Evolutionary conservation across 2,329 filamentous ascomycete species (phyloP).

Genomic region (Talaromyces piceae): DNA sequence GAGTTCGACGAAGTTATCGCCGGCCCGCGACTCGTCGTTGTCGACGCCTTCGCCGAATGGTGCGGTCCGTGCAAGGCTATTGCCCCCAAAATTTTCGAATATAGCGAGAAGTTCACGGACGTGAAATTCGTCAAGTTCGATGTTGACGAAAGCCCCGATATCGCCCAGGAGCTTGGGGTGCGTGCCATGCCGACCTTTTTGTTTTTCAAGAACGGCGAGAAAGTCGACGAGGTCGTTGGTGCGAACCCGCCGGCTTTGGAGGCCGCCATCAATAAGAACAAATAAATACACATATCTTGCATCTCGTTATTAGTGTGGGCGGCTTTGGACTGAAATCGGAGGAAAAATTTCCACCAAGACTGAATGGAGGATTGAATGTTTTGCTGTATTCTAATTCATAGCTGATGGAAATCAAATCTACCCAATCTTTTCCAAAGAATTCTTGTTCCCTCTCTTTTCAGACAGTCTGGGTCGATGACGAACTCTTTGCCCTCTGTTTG

Average conservation of each 20-base stretch:
- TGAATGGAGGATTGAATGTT: too few relatives aligned
- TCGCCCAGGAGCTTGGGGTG: constrained; percentile 70
- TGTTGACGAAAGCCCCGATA: constrained; percentile 70
- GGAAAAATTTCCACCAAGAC: too few relatives aligned
- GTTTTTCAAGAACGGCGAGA: constrained; percentile 72
- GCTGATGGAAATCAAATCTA: too few relatives aligned
- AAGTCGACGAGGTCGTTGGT: constrained; percentile 66
- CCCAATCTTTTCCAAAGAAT: too few relatives aligned
- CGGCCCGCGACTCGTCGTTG: constrained; percentile 52
- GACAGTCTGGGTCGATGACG: neutral
- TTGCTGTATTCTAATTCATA: too few relatives aligned
- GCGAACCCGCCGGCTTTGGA: constrained; percentile 67
- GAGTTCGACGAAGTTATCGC: constrained; percentile 50
- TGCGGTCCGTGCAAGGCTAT: constrained; percentile 94
- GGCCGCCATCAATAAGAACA: constrained; percentile 25
- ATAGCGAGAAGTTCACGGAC: constrained; percentile 48
- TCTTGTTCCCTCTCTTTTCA: neutral
- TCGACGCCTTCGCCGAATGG: constrained; percentile 87
- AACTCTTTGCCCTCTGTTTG: constrained; percentile 15
- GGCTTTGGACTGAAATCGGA: too few relatives aligned
- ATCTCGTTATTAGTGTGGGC: neutral
- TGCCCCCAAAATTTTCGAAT: constrained; percentile 65
- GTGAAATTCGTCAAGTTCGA: constrained; percentile 83
- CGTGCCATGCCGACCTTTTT: constrained; percentile 91
- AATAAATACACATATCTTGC: constrained; percentile 9